A percentile compares a stretch with the other conserved stretches of the same genome.
Conservation (phyloP, 805 yeast species). For the Lipomyces yamanashiensis region DNA sequence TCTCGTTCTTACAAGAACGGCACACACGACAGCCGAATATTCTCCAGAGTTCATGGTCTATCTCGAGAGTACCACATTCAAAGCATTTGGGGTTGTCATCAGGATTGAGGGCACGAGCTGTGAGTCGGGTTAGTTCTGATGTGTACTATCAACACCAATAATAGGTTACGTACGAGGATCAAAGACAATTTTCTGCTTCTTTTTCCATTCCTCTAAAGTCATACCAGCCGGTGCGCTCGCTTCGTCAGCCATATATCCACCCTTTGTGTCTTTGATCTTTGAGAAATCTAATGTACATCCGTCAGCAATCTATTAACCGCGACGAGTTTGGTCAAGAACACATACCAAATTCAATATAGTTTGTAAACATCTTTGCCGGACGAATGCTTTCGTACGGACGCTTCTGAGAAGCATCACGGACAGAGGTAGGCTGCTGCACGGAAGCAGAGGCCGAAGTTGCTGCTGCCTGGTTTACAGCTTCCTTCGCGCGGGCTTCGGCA, state of each 20-base stretch:
- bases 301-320: background rate
- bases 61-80: conserved; percentile 75
- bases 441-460: conserved; percentile 2
- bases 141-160: background rate
- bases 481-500: conserved; percentile 27
- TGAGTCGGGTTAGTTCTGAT: background rate
- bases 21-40: conserved; percentile 82
- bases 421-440: conserved; percentile 4
- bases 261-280: conserved; percentile 84
- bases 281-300: conserved; percentile 68
- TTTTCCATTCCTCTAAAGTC: conserved; percentile 60
- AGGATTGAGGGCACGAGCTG: conserved; percentile 72
- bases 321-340: background rate
- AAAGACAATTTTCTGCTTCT: conserved; percentile 49
- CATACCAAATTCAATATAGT: conserved; percentile 48
- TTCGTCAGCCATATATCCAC: conserved; percentile 73
- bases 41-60: conserved; percentile 71
- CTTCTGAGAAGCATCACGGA: conserved; percentile 35
- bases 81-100: conserved; percentile 77
- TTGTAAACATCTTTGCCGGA: conserved; percentile 42
- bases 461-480: conserved; percentile 28
- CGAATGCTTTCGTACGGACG: conserved; percentile 34
- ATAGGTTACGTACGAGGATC: conserved; percentile 25
- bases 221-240: conserved; percentile 42
- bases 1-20: conserved; percentile 67